These are phyloP conservation scores for Allodekkera sacchari DNA, from an alignment of 805 yeast species.

Conservation along the genomic window DNA sequence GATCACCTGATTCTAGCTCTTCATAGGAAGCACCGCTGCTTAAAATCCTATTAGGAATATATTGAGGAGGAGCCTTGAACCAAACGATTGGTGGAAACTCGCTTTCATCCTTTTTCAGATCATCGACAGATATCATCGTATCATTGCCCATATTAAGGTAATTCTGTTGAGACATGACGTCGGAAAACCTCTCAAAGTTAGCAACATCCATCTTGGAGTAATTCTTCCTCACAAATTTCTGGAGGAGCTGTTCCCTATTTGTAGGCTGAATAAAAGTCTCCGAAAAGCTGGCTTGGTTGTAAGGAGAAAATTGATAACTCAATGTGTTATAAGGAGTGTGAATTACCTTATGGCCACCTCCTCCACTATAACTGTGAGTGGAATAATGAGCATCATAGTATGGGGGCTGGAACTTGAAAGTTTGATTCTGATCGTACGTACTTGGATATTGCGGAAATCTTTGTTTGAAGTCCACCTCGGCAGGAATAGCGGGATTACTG, in stretches of 20 bases:
- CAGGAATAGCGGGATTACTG: too few relatives aligned
- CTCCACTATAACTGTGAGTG: slow-evolving; percentile 2
- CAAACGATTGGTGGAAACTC: slow-evolving; percentile 38
- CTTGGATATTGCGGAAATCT: too few relatives aligned
- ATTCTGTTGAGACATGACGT: slow-evolving; percentile 13
- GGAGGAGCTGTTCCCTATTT: slow-evolving; percentile 25
- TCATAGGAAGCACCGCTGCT: slow-evolving; percentile 13
- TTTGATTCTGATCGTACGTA: too few relatives aligned
- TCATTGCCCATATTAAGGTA: slow-evolving; percentile 12
- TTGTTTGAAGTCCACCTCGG: too few relatives aligned
- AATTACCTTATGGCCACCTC: slow-evolving; percentile 19
- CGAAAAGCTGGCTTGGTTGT: slow-evolving; percentile 21
- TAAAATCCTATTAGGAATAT: slow-evolving; percentile 31
- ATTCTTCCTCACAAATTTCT: slow-evolving; percentile 25
- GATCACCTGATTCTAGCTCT: slow-evolving; percentile 6
- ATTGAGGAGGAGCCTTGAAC: slow-evolving; percentile 62
- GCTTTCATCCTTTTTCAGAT: slow-evolving; percentile 2
- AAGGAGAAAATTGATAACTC: slow-evolving; percentile 24
- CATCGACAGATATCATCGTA: slow-evolving; percentile 6
- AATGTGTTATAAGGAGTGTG: slow-evolving; percentile 24
- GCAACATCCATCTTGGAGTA: slow-evolving; percentile 24
- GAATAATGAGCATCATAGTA: background rate
- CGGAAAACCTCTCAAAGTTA: slow-evolving; percentile 22
- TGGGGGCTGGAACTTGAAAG: too few relatives aligned
- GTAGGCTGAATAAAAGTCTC: slow-evolving; percentile 30